Conservation (phyloP, 345 rosid genomes). For the Bretschneidera sinensis region DNA sequence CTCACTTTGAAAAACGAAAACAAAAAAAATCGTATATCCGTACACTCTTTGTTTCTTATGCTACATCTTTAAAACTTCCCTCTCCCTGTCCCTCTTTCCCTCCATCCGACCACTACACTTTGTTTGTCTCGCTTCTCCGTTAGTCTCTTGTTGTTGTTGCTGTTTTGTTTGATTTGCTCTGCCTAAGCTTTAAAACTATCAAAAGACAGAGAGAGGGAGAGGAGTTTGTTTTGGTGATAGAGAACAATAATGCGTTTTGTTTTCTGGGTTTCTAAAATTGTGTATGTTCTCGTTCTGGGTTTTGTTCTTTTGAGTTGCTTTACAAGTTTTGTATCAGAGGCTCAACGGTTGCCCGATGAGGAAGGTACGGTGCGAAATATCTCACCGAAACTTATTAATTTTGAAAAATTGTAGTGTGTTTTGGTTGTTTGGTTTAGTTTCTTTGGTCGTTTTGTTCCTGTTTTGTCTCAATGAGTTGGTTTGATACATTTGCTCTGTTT, state of each 20-base stretch:
- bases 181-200: background rate
- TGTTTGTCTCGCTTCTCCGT: background rate
- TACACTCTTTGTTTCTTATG: no score
- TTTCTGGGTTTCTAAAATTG: conserved; percentile 16
- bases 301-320: conserved; percentile 27
- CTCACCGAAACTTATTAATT: background rate
- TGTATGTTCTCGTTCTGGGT: conserved; percentile 22
- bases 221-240: background rate
- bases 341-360: conserved; percentile 46
- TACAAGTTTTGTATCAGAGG: conserved; percentile 30
- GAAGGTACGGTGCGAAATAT: conserved; percentile 39
- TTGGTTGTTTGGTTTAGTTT: background rate
- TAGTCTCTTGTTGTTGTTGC: background rate
- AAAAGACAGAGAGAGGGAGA: background rate
- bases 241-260: conserved; percentile 30
- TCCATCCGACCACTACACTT: background rate
- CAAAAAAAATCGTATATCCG: no score
- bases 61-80: background rate
- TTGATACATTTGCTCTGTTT: conserved; percentile 7
- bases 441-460: background rate
- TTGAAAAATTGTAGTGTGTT: background rate
- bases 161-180: background rate
- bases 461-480: background rate
- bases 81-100: background rate
- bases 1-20: no score